A percentile compares a stretch with the other conserved stretches of the same genome.
phyloP scores from a whole-genome alignment of 2,329 filamentous ascomycete species.

The Calonectria multiphialidica region DNA sequence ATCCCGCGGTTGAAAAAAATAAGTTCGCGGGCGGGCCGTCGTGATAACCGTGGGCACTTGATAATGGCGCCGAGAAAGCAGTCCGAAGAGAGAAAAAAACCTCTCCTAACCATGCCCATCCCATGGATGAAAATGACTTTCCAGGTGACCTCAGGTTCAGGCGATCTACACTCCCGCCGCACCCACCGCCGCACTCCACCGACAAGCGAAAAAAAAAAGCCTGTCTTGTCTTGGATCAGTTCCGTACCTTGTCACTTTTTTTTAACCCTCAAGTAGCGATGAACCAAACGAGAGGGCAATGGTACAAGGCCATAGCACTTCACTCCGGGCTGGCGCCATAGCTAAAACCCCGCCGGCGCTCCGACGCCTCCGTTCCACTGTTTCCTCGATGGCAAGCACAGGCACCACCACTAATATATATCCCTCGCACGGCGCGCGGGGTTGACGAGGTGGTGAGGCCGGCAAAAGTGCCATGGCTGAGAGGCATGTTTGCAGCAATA shows the following conservation, averaged over 20 bases:
- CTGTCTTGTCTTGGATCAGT: neutral
- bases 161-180: conserved; percentile 16
- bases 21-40: conserved; percentile 1
- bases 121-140: neutral
- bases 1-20: neutral
- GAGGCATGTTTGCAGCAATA: neutral
- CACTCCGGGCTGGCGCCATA: neutral
- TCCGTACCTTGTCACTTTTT: neutral
- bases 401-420: neutral
- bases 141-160: conserved; percentile 23
- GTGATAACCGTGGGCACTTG: neutral
- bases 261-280: conserved; percentile 1
- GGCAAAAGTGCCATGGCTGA: neutral
- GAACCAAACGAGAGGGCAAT: neutral
- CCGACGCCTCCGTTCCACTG: conserved; percentile 14
- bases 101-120: neutral
- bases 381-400: conserved; percentile 8
- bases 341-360: conserved; percentile 10
- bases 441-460: neutral
- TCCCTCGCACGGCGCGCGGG: conserved; percentile 19
- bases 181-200: conserved; percentile 1
- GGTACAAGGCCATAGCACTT: neutral
- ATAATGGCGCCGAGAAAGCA: neutral
- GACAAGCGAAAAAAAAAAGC: neutral
- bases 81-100: neutral